phyloP scores from a whole-genome alignment of 345 rosid genomes.

The Sisymbrium irio region DNA sequence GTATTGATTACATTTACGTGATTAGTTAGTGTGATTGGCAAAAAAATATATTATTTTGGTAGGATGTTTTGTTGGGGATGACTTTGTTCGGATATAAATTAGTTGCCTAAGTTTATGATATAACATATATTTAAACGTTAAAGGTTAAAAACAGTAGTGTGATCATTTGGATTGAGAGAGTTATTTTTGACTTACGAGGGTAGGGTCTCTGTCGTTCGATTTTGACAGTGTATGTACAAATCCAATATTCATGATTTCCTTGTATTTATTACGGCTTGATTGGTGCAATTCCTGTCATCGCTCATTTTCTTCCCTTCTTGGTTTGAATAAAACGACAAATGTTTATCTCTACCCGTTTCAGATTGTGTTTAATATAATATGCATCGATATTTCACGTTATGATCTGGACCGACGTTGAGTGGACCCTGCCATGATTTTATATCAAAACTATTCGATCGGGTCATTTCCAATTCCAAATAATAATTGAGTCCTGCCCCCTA shows the following conservation, averaged over 20 bases:
- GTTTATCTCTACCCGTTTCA: slow-evolving; percentile 1
- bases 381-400: slow-evolving; percentile 2
- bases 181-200: neutral
- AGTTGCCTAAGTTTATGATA: neutral
- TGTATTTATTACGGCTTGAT: slow-evolving; percentile 28
- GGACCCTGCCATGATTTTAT: slow-evolving; percentile 14
- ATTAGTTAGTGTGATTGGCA: neutral
- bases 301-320: neutral
- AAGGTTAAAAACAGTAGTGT: neutral
- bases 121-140: neutral
- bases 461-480: neutral
- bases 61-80: neutral
- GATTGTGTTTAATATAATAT: slow-evolving; percentile 15
- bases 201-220: neutral
- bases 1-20: neutral
- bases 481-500: neutral
- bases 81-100: neutral
- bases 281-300: slow-evolving; percentile 9
- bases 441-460: neutral
- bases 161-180: neutral
- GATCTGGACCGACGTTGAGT: slow-evolving; percentile 25
- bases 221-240: neutral
- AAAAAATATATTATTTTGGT: neutral
- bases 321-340: slow-evolving; percentile 21
- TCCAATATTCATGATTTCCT: neutral